These are phyloP conservation scores for Penicillium longicatenatum DNA, from an alignment of 495 filamentous ascomycete genomes.

Conservation along the genomic window DNA sequence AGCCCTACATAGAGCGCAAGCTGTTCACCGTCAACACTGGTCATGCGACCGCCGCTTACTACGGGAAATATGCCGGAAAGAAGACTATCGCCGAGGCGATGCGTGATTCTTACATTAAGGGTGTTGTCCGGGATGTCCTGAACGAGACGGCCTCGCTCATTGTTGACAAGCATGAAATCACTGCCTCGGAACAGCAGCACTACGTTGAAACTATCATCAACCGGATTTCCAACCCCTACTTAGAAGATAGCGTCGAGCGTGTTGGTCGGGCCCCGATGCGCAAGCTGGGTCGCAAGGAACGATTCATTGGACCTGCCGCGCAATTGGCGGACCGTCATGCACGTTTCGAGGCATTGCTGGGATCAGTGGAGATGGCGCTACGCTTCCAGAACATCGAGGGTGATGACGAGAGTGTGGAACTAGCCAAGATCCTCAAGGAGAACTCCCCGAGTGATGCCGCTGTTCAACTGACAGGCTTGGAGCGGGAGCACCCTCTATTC, in stretches of 20 bases:
- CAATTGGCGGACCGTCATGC: constrained; percentile 77
- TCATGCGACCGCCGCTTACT: constrained; percentile 96
- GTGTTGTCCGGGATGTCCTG: constrained; percentile 72
- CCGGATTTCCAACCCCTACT: constrained; percentile 92
- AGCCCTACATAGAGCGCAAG: constrained; percentile 98
- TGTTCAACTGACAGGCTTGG: constrained; percentile 74
- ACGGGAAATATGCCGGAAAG: constrained; percentile 81
- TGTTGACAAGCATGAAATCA: constrained; percentile 80
- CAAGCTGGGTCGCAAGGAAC: constrained; percentile 90
- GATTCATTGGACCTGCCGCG: constrained; percentile 89
- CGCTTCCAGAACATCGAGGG: constrained; percentile 90
- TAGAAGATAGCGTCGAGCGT: constrained; percentile 91
- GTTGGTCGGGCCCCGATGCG: constrained; percentile 93
- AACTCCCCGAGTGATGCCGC: constrained; percentile 66
- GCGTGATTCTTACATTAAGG: constrained; percentile 65
- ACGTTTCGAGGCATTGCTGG: constrained; percentile 68
- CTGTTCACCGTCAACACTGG: constrained; percentile 98
- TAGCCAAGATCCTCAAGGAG: constrained; percentile 79
- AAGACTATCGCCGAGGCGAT: constrained; percentile 84
- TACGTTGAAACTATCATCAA: constrained; percentile 92
- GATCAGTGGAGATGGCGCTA: constrained; percentile 80
- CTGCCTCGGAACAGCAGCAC: constrained; percentile 71
- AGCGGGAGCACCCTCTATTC: constrained; percentile 72
- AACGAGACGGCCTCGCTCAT: constrained; percentile 84
- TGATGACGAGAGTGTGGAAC: constrained; percentile 80